Conservation (phyloP, 352 stramenopile species). For the Aphanomyces invadans region DNA sequence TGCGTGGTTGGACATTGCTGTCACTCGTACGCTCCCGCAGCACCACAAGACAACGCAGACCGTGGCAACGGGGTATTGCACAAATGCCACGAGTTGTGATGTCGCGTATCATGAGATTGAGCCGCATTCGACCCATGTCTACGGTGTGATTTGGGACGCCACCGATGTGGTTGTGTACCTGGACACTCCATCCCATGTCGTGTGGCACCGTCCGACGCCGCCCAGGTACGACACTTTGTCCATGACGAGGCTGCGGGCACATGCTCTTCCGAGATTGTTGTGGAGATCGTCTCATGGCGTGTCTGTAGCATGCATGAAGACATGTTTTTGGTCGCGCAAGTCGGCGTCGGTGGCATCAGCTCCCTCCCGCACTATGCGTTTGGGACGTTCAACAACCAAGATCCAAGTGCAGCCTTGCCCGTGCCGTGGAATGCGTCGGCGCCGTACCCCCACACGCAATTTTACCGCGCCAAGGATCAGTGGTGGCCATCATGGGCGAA, state of each 20-base stretch:
- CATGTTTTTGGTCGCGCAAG: conserved; percentile 6
- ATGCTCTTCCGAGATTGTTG: too few relatives aligned
- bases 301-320: conserved; percentile 1
- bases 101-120: not conserved
- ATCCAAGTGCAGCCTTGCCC: too few relatives aligned
- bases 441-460: conserved; percentile 15
- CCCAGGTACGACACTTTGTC: not conserved
- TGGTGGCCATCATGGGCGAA: conserved; percentile 19
- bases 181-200: not conserved
- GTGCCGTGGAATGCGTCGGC: not conserved
- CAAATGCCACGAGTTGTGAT: not conserved
- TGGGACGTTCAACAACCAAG: not conserved
- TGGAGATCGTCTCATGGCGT: not conserved
- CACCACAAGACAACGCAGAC: not conserved
- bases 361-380: not conserved
- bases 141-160: not conserved
- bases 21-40: not conserved
- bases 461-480: conserved; percentile 4
- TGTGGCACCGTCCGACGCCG: conserved; percentile 1
- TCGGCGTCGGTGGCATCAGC: not conserved
- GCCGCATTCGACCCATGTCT: not conserved
- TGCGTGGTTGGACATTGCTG: not conserved
- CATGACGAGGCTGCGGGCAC: too few relatives aligned
- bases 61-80: not conserved
- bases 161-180: conserved; percentile 1